These are phyloP conservation scores for Pseudocercospora fijiensis DNA, from an alignment of 2,329 filamentous ascomycete species.

Conservation along the genomic window DNA sequence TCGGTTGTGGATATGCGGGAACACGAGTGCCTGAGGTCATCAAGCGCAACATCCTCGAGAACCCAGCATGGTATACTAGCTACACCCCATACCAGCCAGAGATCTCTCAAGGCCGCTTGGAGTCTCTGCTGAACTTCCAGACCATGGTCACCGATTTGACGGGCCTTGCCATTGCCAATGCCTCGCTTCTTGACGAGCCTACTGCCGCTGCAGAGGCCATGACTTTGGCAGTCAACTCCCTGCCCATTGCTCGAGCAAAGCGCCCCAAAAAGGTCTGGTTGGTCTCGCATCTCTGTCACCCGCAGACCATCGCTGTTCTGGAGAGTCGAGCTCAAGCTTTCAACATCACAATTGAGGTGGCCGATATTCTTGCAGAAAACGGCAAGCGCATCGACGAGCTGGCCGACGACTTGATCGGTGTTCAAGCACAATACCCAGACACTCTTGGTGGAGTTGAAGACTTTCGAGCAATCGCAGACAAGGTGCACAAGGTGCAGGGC, in stretches of 20 bases:
- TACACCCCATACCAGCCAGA: slow-evolving; percentile 97
- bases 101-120: slow-evolving; percentile 90
- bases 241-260: slow-evolving; percentile 71
- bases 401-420: slow-evolving; percentile 80
- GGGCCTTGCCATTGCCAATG: slow-evolving; percentile 82
- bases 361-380: slow-evolving; percentile 67
- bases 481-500: slow-evolving; percentile 73
- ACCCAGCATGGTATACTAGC: slow-evolving; percentile 95
- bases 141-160: slow-evolving; percentile 89
- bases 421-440: slow-evolving; percentile 93
- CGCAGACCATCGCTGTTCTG: slow-evolving; percentile 82
- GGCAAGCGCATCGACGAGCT: slow-evolving; percentile 67
- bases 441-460: slow-evolving; percentile 78
- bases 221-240: slow-evolving; percentile 81
- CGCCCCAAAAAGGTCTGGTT: slow-evolving; percentile 75
- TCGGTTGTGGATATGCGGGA: slow-evolving; percentile 84
- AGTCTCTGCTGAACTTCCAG: slow-evolving; percentile 93
- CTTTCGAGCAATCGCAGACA: slow-evolving; percentile 70
- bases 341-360: slow-evolving; percentile 72
- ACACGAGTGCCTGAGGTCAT: slow-evolving; percentile 88
- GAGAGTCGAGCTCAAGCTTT: slow-evolving; percentile 87
- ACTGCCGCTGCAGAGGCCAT: slow-evolving; percentile 94
- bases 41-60: slow-evolving; percentile 88
- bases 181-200: slow-evolving; percentile 84
- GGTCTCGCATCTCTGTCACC: slow-evolving; percentile 78